Evolutionary conservation across 306 rosid genomes (phyloP).

Genomic region (Cucurbita ficifolia): DNA sequence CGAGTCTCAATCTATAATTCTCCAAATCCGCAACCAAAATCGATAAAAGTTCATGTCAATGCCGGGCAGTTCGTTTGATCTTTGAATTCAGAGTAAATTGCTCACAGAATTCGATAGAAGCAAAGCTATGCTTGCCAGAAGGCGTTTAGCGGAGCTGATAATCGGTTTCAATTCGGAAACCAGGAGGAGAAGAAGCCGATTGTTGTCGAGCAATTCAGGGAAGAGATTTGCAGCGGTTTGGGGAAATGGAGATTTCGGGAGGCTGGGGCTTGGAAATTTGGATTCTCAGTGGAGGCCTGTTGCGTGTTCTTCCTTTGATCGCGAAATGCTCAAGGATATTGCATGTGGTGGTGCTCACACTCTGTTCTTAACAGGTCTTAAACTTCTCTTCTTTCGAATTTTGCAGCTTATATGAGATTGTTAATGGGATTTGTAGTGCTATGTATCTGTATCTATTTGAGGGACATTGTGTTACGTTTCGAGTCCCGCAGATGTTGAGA

Average conservation of each 20-base stretch:
- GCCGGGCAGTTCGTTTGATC: neutral
- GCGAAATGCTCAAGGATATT: conserved; percentile 33
- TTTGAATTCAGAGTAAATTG: neutral
- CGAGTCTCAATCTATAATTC: neutral
- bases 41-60: neutral
- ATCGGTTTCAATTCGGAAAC: neutral
- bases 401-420: neutral
- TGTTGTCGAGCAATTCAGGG: conserved; percentile 7
- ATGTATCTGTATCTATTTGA: neutral
- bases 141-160: neutral
- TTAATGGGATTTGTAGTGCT: neutral
- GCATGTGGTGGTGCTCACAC: conserved; percentile 98
- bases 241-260: conserved; percentile 87
- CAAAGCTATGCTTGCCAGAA: neutral
- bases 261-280: conserved; percentile 65
- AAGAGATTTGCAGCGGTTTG: conserved; percentile 59
- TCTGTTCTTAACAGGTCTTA: conserved; percentile 67
- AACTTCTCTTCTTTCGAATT: neutral
- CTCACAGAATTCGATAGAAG: neutral
- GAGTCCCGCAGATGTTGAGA: conserved; percentile 1
- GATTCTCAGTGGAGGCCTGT: conserved; percentile 78
- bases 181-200: conserved; percentile 18
- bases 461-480: neutral
- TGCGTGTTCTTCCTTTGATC: conserved; percentile 29
- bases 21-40: neutral